phyloP scores from a whole-genome alignment of 2,329 filamentous ascomycete species.

The Pyrenochaeta sp. region DNA sequence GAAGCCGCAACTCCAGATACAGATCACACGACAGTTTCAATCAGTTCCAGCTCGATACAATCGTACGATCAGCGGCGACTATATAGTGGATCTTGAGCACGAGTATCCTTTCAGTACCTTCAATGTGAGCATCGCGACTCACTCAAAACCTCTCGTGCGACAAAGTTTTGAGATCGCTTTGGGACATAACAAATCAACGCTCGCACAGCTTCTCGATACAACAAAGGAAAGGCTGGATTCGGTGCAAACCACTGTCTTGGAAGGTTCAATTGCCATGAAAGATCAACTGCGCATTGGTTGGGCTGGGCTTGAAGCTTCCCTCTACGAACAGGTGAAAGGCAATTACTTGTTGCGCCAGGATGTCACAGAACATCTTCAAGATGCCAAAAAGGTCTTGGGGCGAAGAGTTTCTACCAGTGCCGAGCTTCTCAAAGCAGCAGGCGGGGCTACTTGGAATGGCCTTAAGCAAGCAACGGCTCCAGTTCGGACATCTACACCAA shows the following conservation, averaged over 20 bases:
- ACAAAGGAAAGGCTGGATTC: slow-evolving; percentile 25
- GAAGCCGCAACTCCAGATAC: slow-evolving; percentile 59
- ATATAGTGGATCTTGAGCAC: slow-evolving; percentile 58
- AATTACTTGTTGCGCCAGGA: too few species aligned
- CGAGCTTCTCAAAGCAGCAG: slow-evolving; percentile 21
- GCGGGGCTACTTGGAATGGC: slow-evolving; percentile 29
- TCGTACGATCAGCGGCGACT: slow-evolving; percentile 61
- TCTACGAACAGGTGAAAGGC: too few species aligned
- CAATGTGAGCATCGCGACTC: slow-evolving; percentile 55
- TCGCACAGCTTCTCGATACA: slow-evolving; percentile 28
- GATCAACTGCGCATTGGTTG: slow-evolving; percentile 17
- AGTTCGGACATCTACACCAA: slow-evolving; percentile 32
- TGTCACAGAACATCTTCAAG: slow-evolving; percentile 2
- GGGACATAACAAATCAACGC: slow-evolving; percentile 39
- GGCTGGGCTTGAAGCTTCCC: slow-evolving; percentile 8
- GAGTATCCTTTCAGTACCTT: slow-evolving; percentile 58
- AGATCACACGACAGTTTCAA: slow-evolving; percentile 54
- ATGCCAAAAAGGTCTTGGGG: slow-evolving; percentile 15
- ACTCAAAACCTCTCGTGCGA: slow-evolving; percentile 46
- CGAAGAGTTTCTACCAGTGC: slow-evolving; percentile 10
- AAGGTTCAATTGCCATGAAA: slow-evolving; percentile 27
- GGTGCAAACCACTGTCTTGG: slow-evolving; percentile 27
- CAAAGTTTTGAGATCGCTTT: slow-evolving; percentile 43
- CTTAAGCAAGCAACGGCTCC: slow-evolving; percentile 34
- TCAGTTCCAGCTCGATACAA: slow-evolving; percentile 56